A percentile compares a stretch with the other conserved stretches of the same genome.
phyloP scores from a whole-genome alignment of 2,329 filamentous ascomycete species.

The Fusarium sp. region DNA sequence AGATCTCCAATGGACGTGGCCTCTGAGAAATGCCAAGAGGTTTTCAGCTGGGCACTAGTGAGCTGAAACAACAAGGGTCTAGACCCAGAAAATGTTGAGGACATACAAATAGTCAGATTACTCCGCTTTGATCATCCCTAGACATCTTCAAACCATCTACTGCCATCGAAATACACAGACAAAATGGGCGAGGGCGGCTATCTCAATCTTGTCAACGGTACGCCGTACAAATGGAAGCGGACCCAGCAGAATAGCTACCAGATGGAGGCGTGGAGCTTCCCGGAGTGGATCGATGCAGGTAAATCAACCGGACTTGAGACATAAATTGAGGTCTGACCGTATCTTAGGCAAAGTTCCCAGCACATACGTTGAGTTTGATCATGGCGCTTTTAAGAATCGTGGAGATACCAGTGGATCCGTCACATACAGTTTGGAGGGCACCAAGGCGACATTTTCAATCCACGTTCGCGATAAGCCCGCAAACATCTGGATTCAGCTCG shows the following conservation, averaged over 20 bases:
- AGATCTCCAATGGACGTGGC: neutral
- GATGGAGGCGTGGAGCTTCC: slow-evolving; percentile 7
- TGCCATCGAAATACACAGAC: neutral
- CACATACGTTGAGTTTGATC: neutral
- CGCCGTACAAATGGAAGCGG: slow-evolving; percentile 17
- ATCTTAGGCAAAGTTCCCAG: neutral
- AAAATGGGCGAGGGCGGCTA: slow-evolving; percentile 8
- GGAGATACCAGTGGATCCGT: neutral
- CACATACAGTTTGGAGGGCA: neutral
- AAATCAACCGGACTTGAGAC: neutral
- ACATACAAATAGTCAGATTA: neutral
- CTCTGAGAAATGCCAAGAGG: neutral
- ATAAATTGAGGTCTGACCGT: neutral
- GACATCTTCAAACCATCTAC: neutral
- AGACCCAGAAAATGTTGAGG: neutral
- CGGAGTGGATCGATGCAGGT: slow-evolving; percentile 6
- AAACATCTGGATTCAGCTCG: slow-evolving; percentile 1
- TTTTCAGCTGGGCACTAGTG: neutral
- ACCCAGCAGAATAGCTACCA: slow-evolving; percentile 2
- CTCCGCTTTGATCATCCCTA: neutral
- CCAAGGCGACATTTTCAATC: neutral
- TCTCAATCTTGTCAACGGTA: slow-evolving; percentile 2
- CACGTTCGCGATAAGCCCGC: slow-evolving; percentile 12
- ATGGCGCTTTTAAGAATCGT: neutral
- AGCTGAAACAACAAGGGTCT: neutral